These are phyloP conservation scores for Podospora pseudoanserina DNA, from an alignment of 495 filamentous ascomycete genomes.

Conservation along the genomic window DNA sequence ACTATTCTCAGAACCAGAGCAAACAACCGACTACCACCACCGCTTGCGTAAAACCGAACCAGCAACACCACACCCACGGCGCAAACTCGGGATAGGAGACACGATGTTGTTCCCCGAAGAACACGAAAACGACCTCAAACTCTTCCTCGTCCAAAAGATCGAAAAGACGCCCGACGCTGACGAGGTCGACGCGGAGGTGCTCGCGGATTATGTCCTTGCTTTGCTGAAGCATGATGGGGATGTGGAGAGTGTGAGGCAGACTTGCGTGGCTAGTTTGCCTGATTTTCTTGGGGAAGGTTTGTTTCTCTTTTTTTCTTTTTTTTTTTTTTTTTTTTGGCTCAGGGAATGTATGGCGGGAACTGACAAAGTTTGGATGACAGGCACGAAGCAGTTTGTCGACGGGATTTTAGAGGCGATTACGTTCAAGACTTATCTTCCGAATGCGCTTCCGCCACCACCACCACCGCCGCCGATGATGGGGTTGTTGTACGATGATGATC, in stretches of 20 bases:
- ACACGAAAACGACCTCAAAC: constrained; percentile 70
- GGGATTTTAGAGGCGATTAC: constrained; percentile 75
- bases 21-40: too few relatives aligned
- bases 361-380: constrained; percentile 35
- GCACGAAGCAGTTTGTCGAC: constrained; percentile 72
- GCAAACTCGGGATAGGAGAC: neutral
- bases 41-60: too few relatives aligned
- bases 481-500: constrained; percentile 28
- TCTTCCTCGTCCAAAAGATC: constrained; percentile 84
- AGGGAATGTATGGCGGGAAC: too few relatives aligned
- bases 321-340: too few relatives aligned
- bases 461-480: constrained; percentile 21
- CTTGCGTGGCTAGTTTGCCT: constrained; percentile 73
- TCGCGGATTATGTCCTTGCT: constrained; percentile 94
- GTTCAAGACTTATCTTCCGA: constrained; percentile 59
- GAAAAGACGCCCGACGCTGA: constrained; percentile 97
- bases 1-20: too few relatives aligned
- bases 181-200: constrained; percentile 63
- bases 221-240: constrained; percentile 77
- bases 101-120: constrained; percentile 77
- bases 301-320: constrained; percentile 25
- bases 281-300: constrained; percentile 84
- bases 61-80: too few relatives aligned
- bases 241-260: constrained; percentile 65
- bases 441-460: constrained; percentile 43